phyloP scores from a whole-genome alignment of 768 basidiomycete species.

The Collybiopsis confluens region DNA sequence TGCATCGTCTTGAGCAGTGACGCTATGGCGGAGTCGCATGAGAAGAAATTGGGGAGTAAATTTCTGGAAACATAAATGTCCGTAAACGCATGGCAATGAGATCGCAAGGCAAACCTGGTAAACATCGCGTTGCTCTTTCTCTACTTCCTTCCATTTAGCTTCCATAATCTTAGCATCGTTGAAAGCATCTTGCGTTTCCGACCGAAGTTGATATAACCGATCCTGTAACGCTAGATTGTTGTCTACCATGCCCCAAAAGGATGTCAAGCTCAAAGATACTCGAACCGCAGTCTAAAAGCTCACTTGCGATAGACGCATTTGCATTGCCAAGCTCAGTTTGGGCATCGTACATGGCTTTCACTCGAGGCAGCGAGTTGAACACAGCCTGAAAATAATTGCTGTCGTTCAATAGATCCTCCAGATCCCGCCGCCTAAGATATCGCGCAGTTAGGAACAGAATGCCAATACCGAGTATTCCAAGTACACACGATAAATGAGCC shows the following conservation, averaged over 20 bases:
- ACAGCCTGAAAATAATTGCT: constrained; percentile 83
- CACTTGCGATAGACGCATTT: constrained; percentile 85
- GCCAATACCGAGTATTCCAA: neutral
- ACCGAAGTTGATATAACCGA: constrained; percentile 65
- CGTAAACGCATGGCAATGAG: neutral
- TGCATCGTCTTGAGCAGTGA: constrained; percentile 84
- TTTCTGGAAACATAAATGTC: constrained; percentile 43
- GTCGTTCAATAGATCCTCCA: constrained; percentile 86
- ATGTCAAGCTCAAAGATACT: neutral
- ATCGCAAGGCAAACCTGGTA: constrained; percentile 60
- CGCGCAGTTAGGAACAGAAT: neutral
- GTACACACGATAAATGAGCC: constrained; percentile 61
- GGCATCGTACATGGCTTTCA: constrained; percentile 69
- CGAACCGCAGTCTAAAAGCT: no score
- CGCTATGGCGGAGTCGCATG: constrained; percentile 82
- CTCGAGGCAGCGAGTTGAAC: constrained; percentile 73
- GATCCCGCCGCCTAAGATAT: constrained; percentile 67
- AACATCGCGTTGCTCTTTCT: constrained; percentile 82
- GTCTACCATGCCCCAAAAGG: constrained; percentile 36
- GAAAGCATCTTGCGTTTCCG: constrained; percentile 84
- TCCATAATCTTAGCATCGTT: constrained; percentile 83
- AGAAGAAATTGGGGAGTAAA: constrained; percentile 85
- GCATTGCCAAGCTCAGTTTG: constrained; percentile 78
- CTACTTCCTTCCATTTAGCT: constrained; percentile 78
- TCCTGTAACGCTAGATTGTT: constrained; percentile 77